phyloP scores from a whole-genome alignment of 805 yeast species.

The Candida rishiriensis region DNA sequence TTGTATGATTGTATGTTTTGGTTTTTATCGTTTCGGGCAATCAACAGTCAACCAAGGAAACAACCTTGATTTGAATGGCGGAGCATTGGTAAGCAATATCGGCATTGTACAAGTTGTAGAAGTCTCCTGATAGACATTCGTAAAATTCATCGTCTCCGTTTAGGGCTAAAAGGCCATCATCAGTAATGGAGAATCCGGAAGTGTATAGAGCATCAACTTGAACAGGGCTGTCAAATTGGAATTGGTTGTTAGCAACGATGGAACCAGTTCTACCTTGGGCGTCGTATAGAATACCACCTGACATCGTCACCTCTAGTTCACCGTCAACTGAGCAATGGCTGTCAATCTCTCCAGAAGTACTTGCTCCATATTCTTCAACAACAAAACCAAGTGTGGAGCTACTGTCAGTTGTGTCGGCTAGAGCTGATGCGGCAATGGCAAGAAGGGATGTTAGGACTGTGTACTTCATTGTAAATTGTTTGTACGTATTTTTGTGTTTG shows the following conservation, averaged over 20 bases:
- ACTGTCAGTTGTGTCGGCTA: not conserved
- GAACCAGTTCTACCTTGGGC: slow-evolving; percentile 41
- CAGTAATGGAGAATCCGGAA: slow-evolving; percentile 36
- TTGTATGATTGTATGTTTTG: too few relatives aligned
- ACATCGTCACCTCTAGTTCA: slow-evolving; percentile 36
- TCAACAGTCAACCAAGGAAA: slow-evolving; percentile 49
- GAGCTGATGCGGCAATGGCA: not conserved
- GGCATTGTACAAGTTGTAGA: slow-evolving; percentile 45
- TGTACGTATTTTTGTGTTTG: not conserved
- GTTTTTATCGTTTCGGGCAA: too few relatives aligned
- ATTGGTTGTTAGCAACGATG: slow-evolving; percentile 48
- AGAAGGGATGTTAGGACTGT: not conserved
- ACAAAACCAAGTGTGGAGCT: too few relatives aligned
- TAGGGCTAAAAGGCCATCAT: slow-evolving; percentile 37
- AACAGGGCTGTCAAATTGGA: slow-evolving; percentile 37
- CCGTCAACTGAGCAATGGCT: slow-evolving; percentile 8
- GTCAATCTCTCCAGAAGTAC: not conserved
- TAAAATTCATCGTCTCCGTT: slow-evolving; percentile 37
- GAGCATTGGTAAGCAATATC: slow-evolving; percentile 40
- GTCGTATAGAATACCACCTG: slow-evolving; percentile 34
- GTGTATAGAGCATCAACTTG: slow-evolving; percentile 20
- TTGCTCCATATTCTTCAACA: too few relatives aligned
- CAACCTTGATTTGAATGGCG: slow-evolving; percentile 49
- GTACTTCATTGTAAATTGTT: not conserved
- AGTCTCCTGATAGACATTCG: slow-evolving; percentile 43